Base-by-base conservation (phyloP, 805 yeast species). In the Candida takata region DNA sequence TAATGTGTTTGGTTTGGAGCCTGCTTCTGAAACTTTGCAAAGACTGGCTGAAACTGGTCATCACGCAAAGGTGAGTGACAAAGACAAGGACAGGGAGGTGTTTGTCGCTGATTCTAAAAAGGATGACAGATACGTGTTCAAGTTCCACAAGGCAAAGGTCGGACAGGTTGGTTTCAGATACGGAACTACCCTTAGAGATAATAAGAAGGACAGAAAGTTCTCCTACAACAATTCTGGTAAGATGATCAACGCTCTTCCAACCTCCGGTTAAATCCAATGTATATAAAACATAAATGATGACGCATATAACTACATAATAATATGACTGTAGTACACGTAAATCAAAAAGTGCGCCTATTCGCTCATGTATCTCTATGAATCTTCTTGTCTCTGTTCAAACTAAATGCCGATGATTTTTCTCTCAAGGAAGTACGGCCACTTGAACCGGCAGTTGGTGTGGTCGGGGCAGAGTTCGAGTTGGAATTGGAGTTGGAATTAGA, bases 81-180 rank as follows among this genome's bases (percentile, higher is more conserved):
- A 48, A 8, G 31, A 37, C 36, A 51, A 48, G 42, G 57, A 48
- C 38, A 49, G 41, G 33, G 67, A 52, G 38, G 67, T 74, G 47
- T 62, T 69, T 44, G 65, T 75, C 46, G 88, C 86, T 31, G 44
- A 49, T 27, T 14, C 43, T 3, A 36, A 34, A 3, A 39, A 42
- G 20, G 31, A 37, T n/a, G 96, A 87, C 51, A 74, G 79, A 54
- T 61, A 72, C 35, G 70, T 70, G 35, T 84, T 82, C 69, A 77
- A 76, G 54, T 88, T 90, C 61, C 78, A 82, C 15, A 72, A 78
- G 43, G 81, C 86, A 30, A 77, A 72, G 53, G 85, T 82, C 32
- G 97, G 96, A 25, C 64, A 75, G 37, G 92, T 87, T 36, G 98
- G 97, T 34, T 76, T 65, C 72, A 78, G 97, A 55, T 90, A 90